Percentiles rank a stretch among this genome's conserved stretches.
phyloP scores from a whole-genome alignment of 1,284 basidiomycete genomes.

The Sporisorium iseilematis-ciliati region DNA sequence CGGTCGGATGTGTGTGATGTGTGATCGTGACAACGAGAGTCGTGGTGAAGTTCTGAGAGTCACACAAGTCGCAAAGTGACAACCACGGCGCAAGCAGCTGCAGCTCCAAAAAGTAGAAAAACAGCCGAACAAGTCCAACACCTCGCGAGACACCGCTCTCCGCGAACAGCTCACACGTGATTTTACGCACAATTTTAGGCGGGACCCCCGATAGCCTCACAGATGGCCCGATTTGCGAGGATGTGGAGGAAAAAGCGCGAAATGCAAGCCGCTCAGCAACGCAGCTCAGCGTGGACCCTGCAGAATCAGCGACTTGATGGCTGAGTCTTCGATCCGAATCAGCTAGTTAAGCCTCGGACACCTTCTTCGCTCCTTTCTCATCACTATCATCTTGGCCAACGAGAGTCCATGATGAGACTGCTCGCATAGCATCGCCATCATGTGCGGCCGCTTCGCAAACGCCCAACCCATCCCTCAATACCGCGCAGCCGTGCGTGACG shows the following conservation, averaged over 20 bases:
- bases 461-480: conserved; percentile 50
- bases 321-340: not conserved
- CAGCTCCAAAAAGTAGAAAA: conserved; percentile 27
- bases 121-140: conserved; percentile 43
- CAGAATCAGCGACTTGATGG: not conserved
- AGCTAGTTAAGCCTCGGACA: not conserved
- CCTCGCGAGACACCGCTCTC: conserved; percentile 15
- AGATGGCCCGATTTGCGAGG: not conserved
- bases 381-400: not conserved
- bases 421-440: conserved; percentile 14
- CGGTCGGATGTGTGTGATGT: not conserved
- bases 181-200: not conserved
- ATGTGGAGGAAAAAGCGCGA: conserved; percentile 5
- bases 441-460: conserved; percentile 63
- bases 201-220: not conserved
- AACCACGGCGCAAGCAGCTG: not conserved
- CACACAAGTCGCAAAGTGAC: not conserved
- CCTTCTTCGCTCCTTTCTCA: not conserved
- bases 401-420: not conserved
- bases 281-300: not conserved
- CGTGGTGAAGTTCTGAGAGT: not conserved
- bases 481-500: conserved; percentile 32
- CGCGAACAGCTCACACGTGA: conserved; percentile 34
- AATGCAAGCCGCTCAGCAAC: conserved; percentile 1
- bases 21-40: no score